Conservation (phyloP, 2,329 filamentous ascomycete genomes). For the Thielaviopsis euricoi region DNA sequence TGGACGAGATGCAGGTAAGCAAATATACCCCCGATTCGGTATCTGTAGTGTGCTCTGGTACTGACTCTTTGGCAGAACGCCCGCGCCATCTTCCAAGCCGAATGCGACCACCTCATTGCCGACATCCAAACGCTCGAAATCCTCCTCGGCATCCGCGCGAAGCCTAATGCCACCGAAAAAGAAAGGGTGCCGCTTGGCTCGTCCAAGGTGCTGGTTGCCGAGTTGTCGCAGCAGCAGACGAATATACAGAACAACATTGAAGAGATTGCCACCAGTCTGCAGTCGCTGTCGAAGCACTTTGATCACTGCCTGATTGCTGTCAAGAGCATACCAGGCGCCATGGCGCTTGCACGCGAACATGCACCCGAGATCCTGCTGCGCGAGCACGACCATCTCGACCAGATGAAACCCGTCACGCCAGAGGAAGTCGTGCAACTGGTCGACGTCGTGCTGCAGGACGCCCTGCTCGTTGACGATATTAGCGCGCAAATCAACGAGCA, state of each 20-base stretch:
- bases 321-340: slow-evolving; percentile 71
- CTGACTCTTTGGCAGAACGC: slow-evolving; percentile 21
- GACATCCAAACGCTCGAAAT: slow-evolving; percentile 52
- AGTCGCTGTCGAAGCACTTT: slow-evolving; percentile 73
- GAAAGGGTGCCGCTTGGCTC: slow-evolving; percentile 8
- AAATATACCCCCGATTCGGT: background rate
- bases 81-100: slow-evolving; percentile 59
- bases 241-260: slow-evolving; percentile 58
- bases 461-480: slow-evolving; percentile 48
- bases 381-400: slow-evolving; percentile 23
- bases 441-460: slow-evolving; percentile 58
- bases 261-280: slow-evolving; percentile 65
- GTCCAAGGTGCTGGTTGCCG: slow-evolving; percentile 11
- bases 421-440: slow-evolving; percentile 73
- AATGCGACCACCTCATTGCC: slow-evolving; percentile 58
- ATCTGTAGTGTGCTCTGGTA: background rate
- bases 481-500: slow-evolving; percentile 53
- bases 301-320: slow-evolving; percentile 86
- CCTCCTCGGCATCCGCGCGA: slow-evolving; percentile 25
- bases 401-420: slow-evolving; percentile 53
- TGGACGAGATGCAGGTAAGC: slow-evolving; percentile 51
- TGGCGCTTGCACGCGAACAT: slow-evolving; percentile 49
- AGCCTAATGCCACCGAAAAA: slow-evolving; percentile 18
- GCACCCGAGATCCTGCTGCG: slow-evolving; percentile 42
- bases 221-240: slow-evolving; percentile 38